Base-by-base conservation (phyloP, 108 stramenopile genomes). In the Cyclotella atomus region DNA sequence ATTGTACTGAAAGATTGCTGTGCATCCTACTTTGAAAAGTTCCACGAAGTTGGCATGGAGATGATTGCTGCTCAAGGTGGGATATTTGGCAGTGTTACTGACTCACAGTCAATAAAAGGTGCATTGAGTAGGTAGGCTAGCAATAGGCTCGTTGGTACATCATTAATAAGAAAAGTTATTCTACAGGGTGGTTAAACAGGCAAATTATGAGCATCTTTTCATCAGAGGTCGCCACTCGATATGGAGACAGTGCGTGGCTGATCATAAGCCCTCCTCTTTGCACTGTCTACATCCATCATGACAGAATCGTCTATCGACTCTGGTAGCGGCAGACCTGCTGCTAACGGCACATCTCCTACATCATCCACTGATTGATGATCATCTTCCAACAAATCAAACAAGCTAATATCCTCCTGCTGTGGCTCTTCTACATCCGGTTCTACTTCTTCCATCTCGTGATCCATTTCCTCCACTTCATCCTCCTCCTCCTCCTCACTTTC, bases 51-150 rank as follows among this genome's bases (percentile, higher is more conserved):
- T 30, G 91, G 80, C 9, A 34, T 91, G 34, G 38, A 74, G 19
- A 91, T 91, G 91, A 76, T 91, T 55, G 57, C 73, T 20, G 84
- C 86, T 35, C 91, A 91, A 70, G 85, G 84, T 32, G 88, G 88
- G 1, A 84, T 91, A 9, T 85, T 91, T 64, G 91, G 91, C 14
- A 53, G 52, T 24, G 84, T 89, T 9, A 70, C 85, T 12, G 79
- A 84, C 23, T 83, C 82, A 33, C 63, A 74, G 34, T 44, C 68
- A 27, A 25, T 73, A 0, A 65, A 65, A 34, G 62, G 56, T 24
- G 50, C 61, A 15, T 3, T 73, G 7, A 43, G 41, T 45, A 38
- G 23, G 41, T 41, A 30, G 20, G 49, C 28, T 36, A 12, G 19
- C 52, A 30, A 65, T 41, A 44, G 35, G 33, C 2, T 28, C 23